phyloP scores from a whole-genome alignment of 257 asterid species.

The Petunia axillaris region DNA sequence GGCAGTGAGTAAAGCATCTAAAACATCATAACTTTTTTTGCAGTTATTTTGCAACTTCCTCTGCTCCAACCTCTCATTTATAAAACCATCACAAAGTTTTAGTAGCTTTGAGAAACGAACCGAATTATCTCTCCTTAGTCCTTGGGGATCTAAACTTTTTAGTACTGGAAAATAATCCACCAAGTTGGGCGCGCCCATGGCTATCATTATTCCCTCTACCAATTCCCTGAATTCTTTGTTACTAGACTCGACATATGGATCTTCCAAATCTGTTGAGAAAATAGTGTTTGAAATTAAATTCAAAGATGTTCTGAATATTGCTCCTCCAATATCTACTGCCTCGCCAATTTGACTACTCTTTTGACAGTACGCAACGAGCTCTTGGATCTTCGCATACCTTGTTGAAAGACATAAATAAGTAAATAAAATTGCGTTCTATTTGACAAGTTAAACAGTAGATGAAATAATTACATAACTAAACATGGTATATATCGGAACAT shows the following conservation, averaged over 20 bases:
- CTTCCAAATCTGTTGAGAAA: conserved; percentile 56
- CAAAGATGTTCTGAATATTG: conserved; percentile 40
- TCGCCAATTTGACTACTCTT: conserved; percentile 44
- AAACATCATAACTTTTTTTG: not conserved
- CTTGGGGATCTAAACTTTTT: conserved; percentile 48
- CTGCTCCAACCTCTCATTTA: not conserved
- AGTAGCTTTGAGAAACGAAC: not conserved
- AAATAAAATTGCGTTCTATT: no score
- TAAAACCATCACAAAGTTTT: not conserved
- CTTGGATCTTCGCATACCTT: conserved; percentile 38
- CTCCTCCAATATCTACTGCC: conserved; percentile 38
- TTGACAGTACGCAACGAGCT: conserved; percentile 39
- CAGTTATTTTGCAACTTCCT: not conserved
- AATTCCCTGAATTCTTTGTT: conserved; percentile 55
- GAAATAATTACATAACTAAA: no score
- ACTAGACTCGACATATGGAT: conserved; percentile 43
- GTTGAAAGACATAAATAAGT: not conserved
- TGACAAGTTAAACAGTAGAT: no score
- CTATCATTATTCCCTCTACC: conserved; percentile 42
- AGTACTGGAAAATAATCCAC: conserved; percentile 57
- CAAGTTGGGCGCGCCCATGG: conserved; percentile 42
- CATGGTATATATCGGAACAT: no score
- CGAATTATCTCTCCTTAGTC: conserved; percentile 20
- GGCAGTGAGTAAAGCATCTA: not conserved
- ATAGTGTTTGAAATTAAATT: conserved; percentile 55